phyloP scores from a whole-genome alignment of 805 yeast genomes.

The Candida nemodendra region DNA sequence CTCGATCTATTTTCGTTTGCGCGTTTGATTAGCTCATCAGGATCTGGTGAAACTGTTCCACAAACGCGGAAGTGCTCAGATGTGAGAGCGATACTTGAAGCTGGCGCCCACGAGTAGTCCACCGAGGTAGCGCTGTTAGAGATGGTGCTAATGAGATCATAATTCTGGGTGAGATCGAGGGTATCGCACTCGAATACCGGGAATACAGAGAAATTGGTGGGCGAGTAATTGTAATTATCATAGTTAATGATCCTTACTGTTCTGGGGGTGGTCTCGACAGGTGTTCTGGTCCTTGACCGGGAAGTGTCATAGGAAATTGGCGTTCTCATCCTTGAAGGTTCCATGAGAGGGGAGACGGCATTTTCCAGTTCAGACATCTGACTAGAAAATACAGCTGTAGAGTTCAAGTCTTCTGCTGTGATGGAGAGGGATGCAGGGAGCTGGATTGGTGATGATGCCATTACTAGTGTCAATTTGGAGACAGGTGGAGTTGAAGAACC shows the following conservation, averaged over 20 bases:
- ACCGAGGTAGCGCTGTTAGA: conserved; percentile 9
- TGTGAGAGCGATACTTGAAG: background rate
- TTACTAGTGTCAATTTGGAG: no score
- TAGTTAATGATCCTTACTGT: conserved; percentile 20
- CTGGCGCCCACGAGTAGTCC: conserved; percentile 3
- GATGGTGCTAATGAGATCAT: conserved; percentile 10
- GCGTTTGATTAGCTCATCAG: conserved; percentile 4
- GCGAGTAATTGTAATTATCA: conserved; percentile 19
- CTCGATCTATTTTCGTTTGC: background rate
- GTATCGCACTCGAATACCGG: conserved; percentile 22
- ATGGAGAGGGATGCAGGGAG: conserved; percentile 1
- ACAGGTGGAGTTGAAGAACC: no score
- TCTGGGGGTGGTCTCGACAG: conserved; percentile 19
- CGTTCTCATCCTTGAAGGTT: no score
- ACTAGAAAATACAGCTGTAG: conserved; percentile 8
- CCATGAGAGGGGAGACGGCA: conserved; percentile 1
- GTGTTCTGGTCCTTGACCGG: conserved; percentile 11
- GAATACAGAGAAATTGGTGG: conserved; percentile 22
- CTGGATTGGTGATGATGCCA: conserved; percentile 15
- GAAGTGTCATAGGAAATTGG: no score
- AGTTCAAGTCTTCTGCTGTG: no score
- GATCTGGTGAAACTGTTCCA: background rate
- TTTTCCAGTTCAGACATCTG: conserved; percentile 9
- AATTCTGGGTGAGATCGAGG: conserved; percentile 15
- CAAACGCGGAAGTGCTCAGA: background rate